These are phyloP conservation scores for Massariosphaeria phaeospora DNA, from an alignment of 495 filamentous ascomycete genomes.

Conservation along the genomic window DNA sequence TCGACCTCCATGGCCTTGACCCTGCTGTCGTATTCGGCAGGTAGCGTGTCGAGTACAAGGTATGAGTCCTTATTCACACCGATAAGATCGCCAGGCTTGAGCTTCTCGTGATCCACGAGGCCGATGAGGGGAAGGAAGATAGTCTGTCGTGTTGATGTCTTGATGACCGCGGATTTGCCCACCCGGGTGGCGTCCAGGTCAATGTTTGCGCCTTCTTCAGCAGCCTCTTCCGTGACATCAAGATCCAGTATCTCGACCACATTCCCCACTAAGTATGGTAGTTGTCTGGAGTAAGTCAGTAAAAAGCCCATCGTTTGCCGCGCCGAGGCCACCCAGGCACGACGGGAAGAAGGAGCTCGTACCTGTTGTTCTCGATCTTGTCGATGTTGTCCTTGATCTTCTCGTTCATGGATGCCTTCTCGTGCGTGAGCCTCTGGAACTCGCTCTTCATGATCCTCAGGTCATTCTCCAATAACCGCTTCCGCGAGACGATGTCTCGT, in stretches of 20 bases:
- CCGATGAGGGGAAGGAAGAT: conserved; percentile 98
- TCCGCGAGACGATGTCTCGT: conserved; percentile 82
- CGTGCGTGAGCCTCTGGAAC: conserved; percentile 86
- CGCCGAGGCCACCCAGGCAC: too few relatives aligned
- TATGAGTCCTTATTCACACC: conserved; percentile 99
- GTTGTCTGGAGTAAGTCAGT: conserved; percentile 59
- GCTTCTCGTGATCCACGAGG: conserved; percentile 85
- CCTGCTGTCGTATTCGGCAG: conserved; percentile 98
- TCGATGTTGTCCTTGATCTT: conserved; percentile 99
- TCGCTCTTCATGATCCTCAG: conserved; percentile 98
- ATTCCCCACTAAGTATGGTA: conserved; percentile 97
- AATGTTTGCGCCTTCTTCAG: conserved; percentile 96
- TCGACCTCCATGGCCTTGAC: conserved; percentile 99
- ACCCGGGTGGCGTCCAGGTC: conserved; percentile 95
- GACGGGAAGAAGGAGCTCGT: conserved; percentile 39
- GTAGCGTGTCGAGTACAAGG: conserved; percentile 94
- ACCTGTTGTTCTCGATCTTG: conserved; percentile 99
- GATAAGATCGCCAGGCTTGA: conserved; percentile 93
- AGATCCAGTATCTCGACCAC: conserved; percentile 96
- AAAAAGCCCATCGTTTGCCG: too few relatives aligned
- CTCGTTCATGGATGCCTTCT: conserved; percentile 90
- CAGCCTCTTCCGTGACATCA: conserved; percentile 91
- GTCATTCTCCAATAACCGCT: conserved; percentile 91
- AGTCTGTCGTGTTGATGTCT: conserved; percentile 97
- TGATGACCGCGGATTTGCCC: conserved; percentile 98